phyloP scores from a whole-genome alignment of 2,329 filamentous ascomycete species.

The Fusarium transvaalense region DNA sequence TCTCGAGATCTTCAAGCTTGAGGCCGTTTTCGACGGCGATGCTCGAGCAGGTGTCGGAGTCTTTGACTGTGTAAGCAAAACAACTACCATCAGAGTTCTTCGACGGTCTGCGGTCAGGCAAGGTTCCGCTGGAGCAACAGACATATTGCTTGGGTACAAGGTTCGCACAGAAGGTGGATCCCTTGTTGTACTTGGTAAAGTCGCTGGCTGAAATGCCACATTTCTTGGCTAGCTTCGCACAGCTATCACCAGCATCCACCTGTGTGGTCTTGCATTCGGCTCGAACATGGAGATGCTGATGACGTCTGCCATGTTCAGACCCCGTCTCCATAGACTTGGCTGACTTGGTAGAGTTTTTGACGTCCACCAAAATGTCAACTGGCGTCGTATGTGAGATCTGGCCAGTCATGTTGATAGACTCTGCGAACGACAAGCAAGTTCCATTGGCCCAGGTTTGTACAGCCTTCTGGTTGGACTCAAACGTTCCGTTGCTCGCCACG shows the following conservation, averaged over 20 bases:
- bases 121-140: not conserved
- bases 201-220: not conserved
- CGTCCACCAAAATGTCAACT: not conserved
- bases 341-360: not conserved
- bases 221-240: not conserved
- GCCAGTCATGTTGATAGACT: not conserved
- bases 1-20: not conserved
- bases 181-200: not conserved
- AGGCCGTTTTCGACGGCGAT: not conserved
- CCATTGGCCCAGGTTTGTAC: not conserved
- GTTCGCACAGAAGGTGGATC: not conserved
- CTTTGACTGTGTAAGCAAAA: not conserved
- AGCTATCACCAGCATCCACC: not conserved
- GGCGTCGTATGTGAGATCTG: not conserved
- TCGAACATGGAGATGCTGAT: not conserved
- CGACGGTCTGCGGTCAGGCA: not conserved
- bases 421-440: not conserved
- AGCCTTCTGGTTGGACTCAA: not conserved
- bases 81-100: not conserved
- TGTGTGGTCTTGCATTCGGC: not conserved
- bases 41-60: not conserved
- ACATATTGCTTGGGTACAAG: not conserved
- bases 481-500: not conserved
- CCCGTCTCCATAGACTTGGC: not conserved
- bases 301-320: not conserved